Base-by-base conservation (phyloP, 1,284 basidiomycete species). In the Leccinum angustisporum region DNA sequence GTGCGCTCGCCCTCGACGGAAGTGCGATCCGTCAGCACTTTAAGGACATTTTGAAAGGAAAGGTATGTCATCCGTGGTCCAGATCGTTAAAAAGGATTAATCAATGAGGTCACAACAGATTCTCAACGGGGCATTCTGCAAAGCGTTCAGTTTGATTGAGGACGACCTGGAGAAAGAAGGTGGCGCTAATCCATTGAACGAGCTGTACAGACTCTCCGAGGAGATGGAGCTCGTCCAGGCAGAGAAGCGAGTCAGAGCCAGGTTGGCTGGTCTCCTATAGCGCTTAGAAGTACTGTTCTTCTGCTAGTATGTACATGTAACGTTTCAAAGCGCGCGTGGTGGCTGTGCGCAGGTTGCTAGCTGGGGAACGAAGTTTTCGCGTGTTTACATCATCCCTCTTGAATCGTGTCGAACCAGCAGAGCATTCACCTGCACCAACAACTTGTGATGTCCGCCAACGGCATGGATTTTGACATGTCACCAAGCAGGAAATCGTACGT, bases 401-500 rank as follows among this genome's bases (percentile, higher is more conserved):
- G 58, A 56, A 46, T 61, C 43, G 59, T 63, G 46, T 62, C 60
- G 54, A 58, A 67, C 61, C 56, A 63, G 50, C 40, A 31, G 46
- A 51, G 50, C 43, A 6, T 43, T n/a, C 40, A 48, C 18, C 34
- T 27, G 50, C 36, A 54, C 59, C 38, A 52, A 33, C 66, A 54
- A 54, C 58, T 48, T 54, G 60, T 31, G 33, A 80, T 81, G 80
- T 79, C 79, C 43, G 67, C 71, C 50, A 80, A 76, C 67, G 78
- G 74, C 27, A 86, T 90, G 83, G 86, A 87, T 56, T 77, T 86
- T 33, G 88, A 89, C 67, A 77, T 74, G 65, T 86, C 87, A 56
- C 85, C 85, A 25, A 83, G 83, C 70, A 83, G 80, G 64, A 88
- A 83, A 70, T 88, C 86, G 88, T 90, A 70, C 67, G 86, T 74